Evolutionary conservation across 176 grass and related monocot species (phyloP), one percentile per base, ranked within the genome.

Genomic region (Elymus sibiricus): DNA sequence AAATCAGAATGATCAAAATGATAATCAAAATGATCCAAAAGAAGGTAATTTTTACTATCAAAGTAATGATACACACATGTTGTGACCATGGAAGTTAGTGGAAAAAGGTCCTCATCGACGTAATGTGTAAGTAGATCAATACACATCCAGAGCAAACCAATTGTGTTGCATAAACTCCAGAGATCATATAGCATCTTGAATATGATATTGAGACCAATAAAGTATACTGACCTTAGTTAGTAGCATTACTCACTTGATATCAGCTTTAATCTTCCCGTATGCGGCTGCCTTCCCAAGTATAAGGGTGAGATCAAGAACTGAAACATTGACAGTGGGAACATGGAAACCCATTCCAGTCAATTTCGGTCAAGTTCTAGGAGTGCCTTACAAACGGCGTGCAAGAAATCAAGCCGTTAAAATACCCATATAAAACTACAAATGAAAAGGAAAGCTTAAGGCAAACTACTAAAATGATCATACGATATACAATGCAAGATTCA

Each of bases 61-160:
- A 66, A 25, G 21, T 34, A 39, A 32, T 5, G 65, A 17, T 25
- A 64, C 28, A 62, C 84, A 95, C 95, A 93, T 98, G 91, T 9
- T 93, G 84, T 98, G 93, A 74, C 95, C 95, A 77, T 95, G 21
- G 43, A 98, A 98, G 85, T 98, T 93, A 2, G 93, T 82, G 82
- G 95, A 98, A 70, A 98, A 71, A 98, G 89, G 85, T 98, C 95
- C 37, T 98, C 95, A 1, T 98, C n/a, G n/a, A n/a, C 95, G 83
- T 3, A 35, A 68, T 32, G 31, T 32, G 31, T 32, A 39, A 56
- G 26, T 7, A 24, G 35, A 64, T 58, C 9, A 73, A 39, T 40
- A 55, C 70, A 60, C 53, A 76, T 37, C 31, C 31, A 32, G 31
- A 32, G 31, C 31, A 32, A 32, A 32, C 1, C 51, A 17, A 39